Evolutionary conservation across 2,329 filamentous ascomycete species (phyloP).

Genomic region (Chaetomiaceae sp.): DNA sequence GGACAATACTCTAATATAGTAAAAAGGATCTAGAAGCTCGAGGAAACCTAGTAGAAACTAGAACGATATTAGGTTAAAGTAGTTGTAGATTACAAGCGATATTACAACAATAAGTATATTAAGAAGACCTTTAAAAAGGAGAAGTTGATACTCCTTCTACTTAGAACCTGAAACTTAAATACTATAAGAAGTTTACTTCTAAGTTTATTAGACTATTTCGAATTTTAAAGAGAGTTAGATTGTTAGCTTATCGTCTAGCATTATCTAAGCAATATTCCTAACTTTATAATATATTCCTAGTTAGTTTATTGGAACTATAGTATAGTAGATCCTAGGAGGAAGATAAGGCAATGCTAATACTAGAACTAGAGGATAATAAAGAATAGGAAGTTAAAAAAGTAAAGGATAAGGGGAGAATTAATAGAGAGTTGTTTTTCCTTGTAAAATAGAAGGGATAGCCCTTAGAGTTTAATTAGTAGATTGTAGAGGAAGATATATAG

Average conservation of each 20-base stretch:
- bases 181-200: not conserved
- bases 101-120: not conserved
- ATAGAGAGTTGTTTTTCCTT: not conserved
- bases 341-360: not conserved
- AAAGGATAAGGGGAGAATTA: not conserved
- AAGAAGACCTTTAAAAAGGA: not conserved
- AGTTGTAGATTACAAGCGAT: not conserved
- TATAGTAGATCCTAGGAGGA: not conserved
- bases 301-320: not conserved
- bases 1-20: not conserved
- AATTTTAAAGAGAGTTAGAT: not conserved
- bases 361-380: not conserved
- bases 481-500: not conserved
- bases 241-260: not conserved
- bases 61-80: not conserved
- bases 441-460: not conserved
- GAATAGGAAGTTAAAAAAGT: not conserved
- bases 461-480: not conserved
- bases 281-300: not conserved
- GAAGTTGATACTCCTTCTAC: not conserved
- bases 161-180: not conserved
- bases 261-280: not conserved
- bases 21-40: not conserved
- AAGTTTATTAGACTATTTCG: slow-evolving; percentile 5
- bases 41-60: not conserved